Percentiles rank a stretch among this genome's conserved stretches.
Conservation (phyloP, 2,329 filamentous ascomycete species). For the Phaeosphaeriaceae sp. region DNA sequence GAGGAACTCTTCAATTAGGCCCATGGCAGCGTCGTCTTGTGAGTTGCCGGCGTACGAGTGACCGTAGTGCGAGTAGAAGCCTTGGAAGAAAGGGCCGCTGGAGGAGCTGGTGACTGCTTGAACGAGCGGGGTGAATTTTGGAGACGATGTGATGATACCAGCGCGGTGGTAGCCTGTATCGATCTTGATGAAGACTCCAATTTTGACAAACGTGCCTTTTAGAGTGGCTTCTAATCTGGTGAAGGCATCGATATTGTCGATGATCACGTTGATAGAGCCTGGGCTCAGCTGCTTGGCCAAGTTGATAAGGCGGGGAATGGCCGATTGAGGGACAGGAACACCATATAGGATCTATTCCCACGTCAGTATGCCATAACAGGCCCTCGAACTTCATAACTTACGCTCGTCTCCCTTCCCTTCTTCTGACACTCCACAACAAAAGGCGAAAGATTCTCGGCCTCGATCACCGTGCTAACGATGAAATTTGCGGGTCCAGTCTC, state of each 20-base stretch:
- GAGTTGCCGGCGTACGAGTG: slow-evolving; percentile 69
- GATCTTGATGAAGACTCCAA: slow-evolving; percentile 73
- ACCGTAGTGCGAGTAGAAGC: slow-evolving; percentile 77
- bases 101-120: slow-evolving; percentile 27
- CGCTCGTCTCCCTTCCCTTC: slow-evolving; percentile 64
- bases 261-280: slow-evolving; percentile 67
- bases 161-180: slow-evolving; percentile 77
- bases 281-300: slow-evolving; percentile 63
- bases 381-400: slow-evolving; percentile 43
- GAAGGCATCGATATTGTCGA: slow-evolving; percentile 67
- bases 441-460: slow-evolving; percentile 71
- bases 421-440: slow-evolving; percentile 65
- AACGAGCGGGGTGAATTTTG: slow-evolving; percentile 57
- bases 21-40: slow-evolving; percentile 64
- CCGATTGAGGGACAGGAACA: slow-evolving; percentile 70
- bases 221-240: slow-evolving; percentile 54
- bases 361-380: not conserved
- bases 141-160: slow-evolving; percentile 64
- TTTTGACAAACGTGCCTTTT: slow-evolving; percentile 23
- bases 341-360: slow-evolving; percentile 69
- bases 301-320: slow-evolving; percentile 64
- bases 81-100: slow-evolving; percentile 55
- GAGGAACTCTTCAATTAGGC: slow-evolving; percentile 66
- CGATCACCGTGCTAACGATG: slow-evolving; percentile 76
- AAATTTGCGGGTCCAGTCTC: slow-evolving; percentile 62